Conservation (phyloP, 495 filamentous ascomycete genomes). For the Pyronema domesticum region DNA sequence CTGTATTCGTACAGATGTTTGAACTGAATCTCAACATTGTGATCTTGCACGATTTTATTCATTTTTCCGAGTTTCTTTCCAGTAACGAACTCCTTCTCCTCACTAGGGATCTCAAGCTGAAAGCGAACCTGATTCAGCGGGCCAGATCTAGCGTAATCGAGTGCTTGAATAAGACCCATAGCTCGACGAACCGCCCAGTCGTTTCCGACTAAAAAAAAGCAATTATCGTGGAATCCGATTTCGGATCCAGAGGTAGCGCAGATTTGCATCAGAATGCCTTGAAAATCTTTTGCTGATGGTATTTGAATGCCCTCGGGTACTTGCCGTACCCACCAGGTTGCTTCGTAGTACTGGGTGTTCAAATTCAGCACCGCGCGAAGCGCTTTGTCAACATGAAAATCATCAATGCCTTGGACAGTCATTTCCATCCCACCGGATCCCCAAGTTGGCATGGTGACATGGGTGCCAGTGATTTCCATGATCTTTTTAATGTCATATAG, state of each 20-base stretch:
- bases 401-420: constrained; percentile 79
- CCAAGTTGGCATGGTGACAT: constrained; percentile 72
- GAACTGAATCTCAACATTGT: constrained; percentile 95
- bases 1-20: constrained; percentile 94
- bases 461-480: constrained; percentile 88
- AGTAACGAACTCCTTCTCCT: constrained; percentile 98
- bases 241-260: constrained; percentile 91
- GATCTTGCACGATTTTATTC: constrained; percentile 99
- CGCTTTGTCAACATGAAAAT: constrained; percentile 82
- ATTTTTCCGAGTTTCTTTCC: constrained; percentile 99
- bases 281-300: constrained; percentile 58
- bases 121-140: constrained; percentile 73
- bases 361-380: constrained; percentile 87
- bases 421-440: constrained; percentile 63
- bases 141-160: constrained; percentile 54
- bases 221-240: constrained; percentile 79
- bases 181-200: constrained; percentile 91
- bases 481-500: constrained; percentile 95
- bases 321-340: constrained; percentile 84
- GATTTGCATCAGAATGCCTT: constrained; percentile 83
- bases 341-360: constrained; percentile 92
- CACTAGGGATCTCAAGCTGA: constrained; percentile 95
- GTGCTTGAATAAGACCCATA: constrained; percentile 77
- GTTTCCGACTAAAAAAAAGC: constrained; percentile 83
- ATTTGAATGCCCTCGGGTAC: constrained; percentile 48